Base-by-base conservation (phyloP, 257 asterid species). In the Salvia hispanica region DNA sequence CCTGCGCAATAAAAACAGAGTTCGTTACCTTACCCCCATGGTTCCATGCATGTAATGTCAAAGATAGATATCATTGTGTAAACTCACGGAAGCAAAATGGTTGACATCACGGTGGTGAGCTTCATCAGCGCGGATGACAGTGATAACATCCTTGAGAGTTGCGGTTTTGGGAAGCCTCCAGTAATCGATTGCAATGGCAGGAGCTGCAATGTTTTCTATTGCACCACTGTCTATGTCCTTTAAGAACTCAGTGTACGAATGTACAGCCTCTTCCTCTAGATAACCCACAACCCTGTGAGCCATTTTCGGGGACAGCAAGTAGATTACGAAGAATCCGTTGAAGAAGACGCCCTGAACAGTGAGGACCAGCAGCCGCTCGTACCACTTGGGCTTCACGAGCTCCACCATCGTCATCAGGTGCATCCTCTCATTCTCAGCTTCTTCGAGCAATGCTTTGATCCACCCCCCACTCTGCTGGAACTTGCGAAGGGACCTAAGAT, bases 51-150 rank as follows among this genome's bases (percentile, higher is more conserved):
- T 6, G 3, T 3, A 48, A 15, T 14, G 55, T 6, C 3, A 7
- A 3, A 14, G 28, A 48, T 18, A 48, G 55, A 55, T 10, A 31
- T 9, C 25, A 9, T 28, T 54, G 54, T 4, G 73, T 25, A 70
- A 50, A 79, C 94, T 87, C 69, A 92, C 98, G 10, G 98, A 89
- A 68, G 98, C 96, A 76, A 89, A 89, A 81, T 92, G 98, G 81
- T 92, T 92, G 84, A 92, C 98, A 64, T 92, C 98, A 8, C 96
- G 91, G 63, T 92, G 98, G 76, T 92, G 98, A 67, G 98, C 98
- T 78, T 92, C 98, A 72, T 92, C 98, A 39, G 98, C 96, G 39
- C 95, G 89, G 72, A 92, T 83, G 58, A 92, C 96, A 28, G 79
- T 81, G 61, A 92, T 77, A 51, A 86, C 96, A 73, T 89, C 96